These are phyloP conservation scores for Stellera chamaejasme DNA, from an alignment of 345 rosid genomes.

Conservation along the genomic window DNA sequence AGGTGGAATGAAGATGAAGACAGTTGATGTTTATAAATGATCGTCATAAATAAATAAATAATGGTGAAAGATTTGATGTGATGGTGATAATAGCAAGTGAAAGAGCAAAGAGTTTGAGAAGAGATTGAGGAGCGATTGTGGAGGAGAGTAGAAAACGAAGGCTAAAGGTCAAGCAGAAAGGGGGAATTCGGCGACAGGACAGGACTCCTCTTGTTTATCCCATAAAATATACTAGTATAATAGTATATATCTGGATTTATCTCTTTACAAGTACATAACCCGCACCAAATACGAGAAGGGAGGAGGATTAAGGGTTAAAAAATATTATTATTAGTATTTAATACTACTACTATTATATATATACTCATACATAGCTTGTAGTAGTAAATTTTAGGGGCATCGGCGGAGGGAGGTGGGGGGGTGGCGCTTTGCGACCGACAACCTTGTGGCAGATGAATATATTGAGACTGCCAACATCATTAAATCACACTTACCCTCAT, in stretches of 20 bases:
- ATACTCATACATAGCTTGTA: no score
- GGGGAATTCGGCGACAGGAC: constrained; percentile 42
- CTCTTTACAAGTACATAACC: constrained; percentile 13
- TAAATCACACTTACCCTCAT: no score
- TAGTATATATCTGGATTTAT: background rate
- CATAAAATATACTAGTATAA: background rate
- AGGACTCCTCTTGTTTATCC: constrained; percentile 1
- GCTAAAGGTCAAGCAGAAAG: background rate
- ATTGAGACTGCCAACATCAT: constrained; percentile 1
- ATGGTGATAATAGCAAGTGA: background rate
- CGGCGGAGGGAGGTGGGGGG: constrained; percentile 18
- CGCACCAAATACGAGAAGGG: background rate
- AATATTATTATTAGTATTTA: no score
- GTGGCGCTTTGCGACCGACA: constrained; percentile 53
- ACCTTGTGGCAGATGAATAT: constrained; percentile 13
- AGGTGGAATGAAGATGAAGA: background rate
- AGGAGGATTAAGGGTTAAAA: no score
- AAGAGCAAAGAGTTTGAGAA: background rate
- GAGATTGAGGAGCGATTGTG: background rate
- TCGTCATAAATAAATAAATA: no score
- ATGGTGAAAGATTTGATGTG: no score
- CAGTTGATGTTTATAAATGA: background rate
- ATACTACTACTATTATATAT: no score
- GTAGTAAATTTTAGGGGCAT: no score
- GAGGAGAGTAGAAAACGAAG: background rate